phyloP scores from a whole-genome alignment of 108 stramenopile genomes.

The Cyclotella cryptica region DNA sequence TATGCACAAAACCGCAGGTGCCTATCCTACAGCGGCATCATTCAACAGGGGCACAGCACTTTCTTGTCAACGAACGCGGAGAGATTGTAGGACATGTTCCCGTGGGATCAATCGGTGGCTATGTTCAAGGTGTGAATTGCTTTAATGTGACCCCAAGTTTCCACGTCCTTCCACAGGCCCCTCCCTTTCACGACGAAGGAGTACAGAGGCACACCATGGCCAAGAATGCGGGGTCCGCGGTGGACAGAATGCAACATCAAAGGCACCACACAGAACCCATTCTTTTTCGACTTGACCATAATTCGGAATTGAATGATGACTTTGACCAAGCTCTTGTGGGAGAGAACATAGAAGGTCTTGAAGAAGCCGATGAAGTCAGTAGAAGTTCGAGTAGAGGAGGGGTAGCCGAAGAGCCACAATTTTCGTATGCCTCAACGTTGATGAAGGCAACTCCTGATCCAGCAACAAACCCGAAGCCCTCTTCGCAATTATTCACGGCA shows the following conservation, averaged over 20 bases:
- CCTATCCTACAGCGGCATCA: constrained; percentile 35
- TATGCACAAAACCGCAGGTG: constrained; percentile 24
- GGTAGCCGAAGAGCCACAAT: constrained; percentile 13
- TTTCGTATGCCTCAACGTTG: constrained; percentile 39
- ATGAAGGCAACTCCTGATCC: constrained; percentile 28
- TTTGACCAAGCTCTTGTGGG: constrained; percentile 32
- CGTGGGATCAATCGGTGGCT: constrained; percentile 21
- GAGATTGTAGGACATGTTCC: constrained; percentile 50
- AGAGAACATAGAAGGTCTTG: constrained; percentile 25
- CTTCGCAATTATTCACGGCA: constrained; percentile 44
- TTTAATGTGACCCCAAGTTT: background rate
- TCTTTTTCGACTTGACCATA: constrained; percentile 20
- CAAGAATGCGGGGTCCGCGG: constrained; percentile 9
- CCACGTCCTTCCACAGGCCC: constrained; percentile 5
- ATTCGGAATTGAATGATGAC: constrained; percentile 23
- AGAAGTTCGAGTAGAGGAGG: constrained; percentile 19
- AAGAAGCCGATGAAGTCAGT: constrained; percentile 22
- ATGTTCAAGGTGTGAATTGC: constrained; percentile 16
- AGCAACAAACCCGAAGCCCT: constrained; percentile 8
- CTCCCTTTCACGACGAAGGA: constrained; percentile 17
- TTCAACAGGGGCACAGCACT: constrained; percentile 43
- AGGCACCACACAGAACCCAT: constrained; percentile 47
- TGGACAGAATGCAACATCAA: constrained; percentile 31
- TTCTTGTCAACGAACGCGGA: constrained; percentile 51
- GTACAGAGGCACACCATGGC: background rate